Evolutionary conservation across 768 basidiomycete genomes (phyloP), one percentile per base, ranked within the genome.

Genomic region (Rubroboletus satanas): DNA sequence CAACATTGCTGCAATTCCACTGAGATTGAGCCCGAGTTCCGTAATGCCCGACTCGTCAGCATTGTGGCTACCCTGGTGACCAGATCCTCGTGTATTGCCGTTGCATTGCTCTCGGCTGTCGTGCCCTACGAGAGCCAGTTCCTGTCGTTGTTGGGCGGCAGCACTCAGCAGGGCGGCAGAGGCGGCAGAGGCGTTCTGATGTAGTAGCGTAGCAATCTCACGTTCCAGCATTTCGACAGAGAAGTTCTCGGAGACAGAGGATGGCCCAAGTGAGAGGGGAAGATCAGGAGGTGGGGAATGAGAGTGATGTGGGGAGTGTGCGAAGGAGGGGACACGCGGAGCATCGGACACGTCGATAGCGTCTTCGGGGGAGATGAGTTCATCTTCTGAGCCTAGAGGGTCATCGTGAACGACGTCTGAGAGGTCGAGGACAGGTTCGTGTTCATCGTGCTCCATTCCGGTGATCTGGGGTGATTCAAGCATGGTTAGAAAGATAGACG

Each of bases 381-480:
- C 73, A 44, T 74, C 72, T 59, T 84, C 82, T 62, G 86, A 81
- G 67, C 78, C 82, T 23, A 88, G 79, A 31, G 85, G 79, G 53
- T 88, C 86, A 67, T 90, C 88, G 70, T 90, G 87, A 43, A 91
- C 87, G 71, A 91, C 89, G 73, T 91, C 89, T 44, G 89, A 90
- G 62, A 91, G 82, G 66, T 83, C 81, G 58, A 91, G 80, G 59
- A 83, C 80, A 57, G 81, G 81, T 35, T 71, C 76, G 66, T 85
- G 72, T 66, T 85, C 82, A 67, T 85, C 83, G 70, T 80, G 66
- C 46, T 76, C 73, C 75, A 79, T 78, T 54, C 55, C 59, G 51
- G 51, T 46, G 54, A 60, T 60, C 64, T 59, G 51, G 18, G 37
- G 37, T 46, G 48, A 52, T 44, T 43, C 43, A n/a, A 47, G 31